These are phyloP conservation scores for Oryza glumipatula DNA, from an alignment of 176 grass and related monocot species.

Conservation along the genomic window DNA sequence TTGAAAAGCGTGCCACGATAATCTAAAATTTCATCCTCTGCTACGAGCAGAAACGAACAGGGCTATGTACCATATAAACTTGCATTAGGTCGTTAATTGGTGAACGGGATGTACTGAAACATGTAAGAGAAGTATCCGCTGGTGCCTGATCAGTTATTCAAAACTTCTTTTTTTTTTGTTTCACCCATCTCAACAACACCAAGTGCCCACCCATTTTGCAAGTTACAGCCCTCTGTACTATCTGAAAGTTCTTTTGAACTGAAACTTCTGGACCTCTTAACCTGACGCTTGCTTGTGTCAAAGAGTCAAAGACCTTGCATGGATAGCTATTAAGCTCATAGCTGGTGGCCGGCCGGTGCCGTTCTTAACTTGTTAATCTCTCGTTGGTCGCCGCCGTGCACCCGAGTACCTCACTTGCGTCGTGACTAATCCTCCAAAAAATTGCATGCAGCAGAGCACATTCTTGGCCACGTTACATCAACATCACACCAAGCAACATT, in stretches of 20 bases:
- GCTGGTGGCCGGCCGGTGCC: not conserved
- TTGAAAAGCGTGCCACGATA: too few relatives aligned
- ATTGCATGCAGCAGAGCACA: not conserved
- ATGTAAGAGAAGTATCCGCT: not conserved
- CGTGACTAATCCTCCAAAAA: not conserved
- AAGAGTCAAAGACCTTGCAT: not conserved
- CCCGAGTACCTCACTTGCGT: not conserved
- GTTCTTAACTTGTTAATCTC: not conserved
- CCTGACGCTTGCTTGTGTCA: not conserved
- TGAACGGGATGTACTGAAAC: too few relatives aligned
- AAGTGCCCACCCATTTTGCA: too few relatives aligned
- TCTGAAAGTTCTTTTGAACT: too few relatives aligned
- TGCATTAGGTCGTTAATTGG: too few relatives aligned
- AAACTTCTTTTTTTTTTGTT: too few relatives aligned
- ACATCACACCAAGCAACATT: slow-evolving; percentile 33
- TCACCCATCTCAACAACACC: too few relatives aligned
- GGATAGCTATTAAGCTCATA: not conserved
- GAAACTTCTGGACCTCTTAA: not conserved
- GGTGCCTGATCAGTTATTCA: too few relatives aligned
- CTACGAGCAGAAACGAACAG: too few relatives aligned
- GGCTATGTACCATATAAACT: too few relatives aligned
- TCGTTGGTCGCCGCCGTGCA: not conserved
- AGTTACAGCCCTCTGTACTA: too few relatives aligned
- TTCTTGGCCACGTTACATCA: slow-evolving; percentile 31
- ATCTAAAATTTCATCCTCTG: too few relatives aligned